These are phyloP conservation scores for Hypomontagnella monticulosa DNA, from an alignment of 495 filamentous ascomycete genomes.

Conservation along the genomic window DNA sequence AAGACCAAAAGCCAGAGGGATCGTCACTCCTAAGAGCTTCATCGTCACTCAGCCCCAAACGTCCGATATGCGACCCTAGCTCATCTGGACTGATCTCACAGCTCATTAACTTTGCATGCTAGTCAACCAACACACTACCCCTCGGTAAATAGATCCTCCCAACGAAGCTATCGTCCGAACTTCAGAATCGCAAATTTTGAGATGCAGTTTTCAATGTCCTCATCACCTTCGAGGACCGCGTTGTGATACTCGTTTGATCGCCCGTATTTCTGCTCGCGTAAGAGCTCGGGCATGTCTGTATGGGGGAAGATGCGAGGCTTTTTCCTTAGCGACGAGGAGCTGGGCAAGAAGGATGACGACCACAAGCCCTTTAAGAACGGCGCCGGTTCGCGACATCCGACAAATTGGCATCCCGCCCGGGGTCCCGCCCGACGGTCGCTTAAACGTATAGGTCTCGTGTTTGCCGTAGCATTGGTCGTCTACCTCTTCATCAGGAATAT, in stretches of 20 bases:
- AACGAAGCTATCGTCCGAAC: not conserved
- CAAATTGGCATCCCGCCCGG: constrained; percentile 50
- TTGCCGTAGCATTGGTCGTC: constrained; percentile 45
- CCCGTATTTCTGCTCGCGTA: constrained; percentile 12
- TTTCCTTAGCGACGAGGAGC: constrained; percentile 55
- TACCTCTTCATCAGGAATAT: constrained; percentile 58
- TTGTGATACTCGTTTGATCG: constrained; percentile 22
- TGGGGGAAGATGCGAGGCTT: constrained; percentile 52
- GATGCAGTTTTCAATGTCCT: constrained; percentile 28
- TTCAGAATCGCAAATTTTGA: constrained; percentile 18
- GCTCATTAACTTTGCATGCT: not conserved
- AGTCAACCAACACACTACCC: too few species aligned
- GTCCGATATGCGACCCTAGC: constrained; percentile 10
- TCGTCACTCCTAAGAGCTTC: constrained; percentile 34
- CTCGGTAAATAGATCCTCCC: too few species aligned
- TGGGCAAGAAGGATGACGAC: constrained; percentile 63
- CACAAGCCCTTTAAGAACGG: constrained; percentile 48
- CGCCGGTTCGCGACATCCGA: constrained; percentile 35
- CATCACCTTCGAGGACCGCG: constrained; percentile 6
- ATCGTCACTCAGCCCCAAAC: constrained; percentile 36
- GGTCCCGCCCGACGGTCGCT: constrained; percentile 50
- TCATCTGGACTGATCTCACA: constrained; percentile 4
- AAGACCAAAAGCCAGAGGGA: constrained; percentile 18
- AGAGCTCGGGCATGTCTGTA: constrained; percentile 39
- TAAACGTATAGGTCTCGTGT: constrained; percentile 49